Base-by-base conservation (phyloP, 495 filamentous ascomycete genomes). In the Pseudotulostoma volvatum region DNA sequence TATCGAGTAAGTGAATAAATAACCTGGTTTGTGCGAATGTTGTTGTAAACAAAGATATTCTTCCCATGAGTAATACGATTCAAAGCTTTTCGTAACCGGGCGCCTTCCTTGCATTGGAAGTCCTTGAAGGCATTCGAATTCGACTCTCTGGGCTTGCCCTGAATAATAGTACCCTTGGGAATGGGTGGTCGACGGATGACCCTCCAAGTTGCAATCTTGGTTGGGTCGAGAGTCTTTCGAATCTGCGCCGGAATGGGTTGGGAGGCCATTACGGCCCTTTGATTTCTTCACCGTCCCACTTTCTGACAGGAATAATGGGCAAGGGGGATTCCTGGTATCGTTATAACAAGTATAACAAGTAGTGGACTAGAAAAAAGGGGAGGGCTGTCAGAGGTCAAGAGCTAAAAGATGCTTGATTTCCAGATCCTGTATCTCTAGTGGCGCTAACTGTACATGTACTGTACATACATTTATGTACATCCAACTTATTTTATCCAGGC, bases 11-110 rank as follows among this genome's bases (percentile, higher is more conserved):
- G 60, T 3, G 84, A 88, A 56, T 92, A 93, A 34, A 95, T 60
- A 19, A 90, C 76, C 55, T 88, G 77, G 38, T 85, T 83, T 25
- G 79, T 80, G 42, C 77, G 66, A 41, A 86, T 67, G 57, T 97
- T 77, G 55, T 71, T 71, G 61, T 79, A 93, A 53, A 84, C 67
- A 61, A 74, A 97, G 60, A 97, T 81, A 51, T 81, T 66, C 56
- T 63, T 76, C 59, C 74, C 79, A 54, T 71, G 64, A 30, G 64
- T 55, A 42, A 65, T 40, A 36, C 60, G 51, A 37, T 65, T 59
- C 49, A 68, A 46, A 37, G 64, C 64, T 57, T 64, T 66, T 35
- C 55, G 53, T 54, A 68, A 51, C 51, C 62, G 55, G 36, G 53
- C 50, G 15, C 54, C 53, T 43, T 68, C 61, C 28, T 56, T 55